phyloP scores from a whole-genome alignment of 306 rosid species.

The Myrica gale region DNA sequence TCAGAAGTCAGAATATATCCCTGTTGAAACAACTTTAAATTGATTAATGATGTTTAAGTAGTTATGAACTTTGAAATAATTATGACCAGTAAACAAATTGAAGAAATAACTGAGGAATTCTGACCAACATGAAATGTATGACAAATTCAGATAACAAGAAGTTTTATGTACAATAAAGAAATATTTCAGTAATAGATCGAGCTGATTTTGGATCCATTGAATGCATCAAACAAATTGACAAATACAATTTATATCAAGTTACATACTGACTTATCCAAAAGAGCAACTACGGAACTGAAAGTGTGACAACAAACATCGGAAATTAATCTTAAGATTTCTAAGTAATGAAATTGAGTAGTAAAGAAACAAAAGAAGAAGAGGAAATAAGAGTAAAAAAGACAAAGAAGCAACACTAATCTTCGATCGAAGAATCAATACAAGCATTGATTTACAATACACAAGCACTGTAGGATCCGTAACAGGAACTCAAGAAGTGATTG shows the following conservation, averaged over 20 bases:
- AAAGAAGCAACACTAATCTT: neutral
- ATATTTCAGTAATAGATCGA: neutral
- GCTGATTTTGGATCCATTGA: neutral
- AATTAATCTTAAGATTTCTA: neutral
- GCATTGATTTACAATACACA: neutral
- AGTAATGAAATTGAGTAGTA: neutral
- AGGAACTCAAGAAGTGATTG: neutral
- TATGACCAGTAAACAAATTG: neutral
- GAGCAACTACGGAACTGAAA: neutral
- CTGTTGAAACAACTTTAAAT: conserved; percentile 43
- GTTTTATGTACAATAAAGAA: neutral
- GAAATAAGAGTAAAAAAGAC: neutral
- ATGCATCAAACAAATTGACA: neutral
- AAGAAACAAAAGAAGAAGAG: neutral
- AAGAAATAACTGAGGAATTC: neutral
- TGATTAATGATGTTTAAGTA: conserved; percentile 9
- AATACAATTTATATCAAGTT: neutral
- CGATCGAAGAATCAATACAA: neutral
- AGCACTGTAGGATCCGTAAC: neutral
- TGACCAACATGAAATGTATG: neutral
- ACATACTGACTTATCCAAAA: neutral
- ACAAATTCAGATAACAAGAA: neutral
- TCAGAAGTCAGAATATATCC: conserved; percentile 88
- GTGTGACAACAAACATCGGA: neutral
- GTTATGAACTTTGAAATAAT: neutral